A percentile compares a stretch with the other conserved stretches of the same genome.
Conservation (phyloP, 345 rosid species). For the Dipteronia dyeriana region DNA sequence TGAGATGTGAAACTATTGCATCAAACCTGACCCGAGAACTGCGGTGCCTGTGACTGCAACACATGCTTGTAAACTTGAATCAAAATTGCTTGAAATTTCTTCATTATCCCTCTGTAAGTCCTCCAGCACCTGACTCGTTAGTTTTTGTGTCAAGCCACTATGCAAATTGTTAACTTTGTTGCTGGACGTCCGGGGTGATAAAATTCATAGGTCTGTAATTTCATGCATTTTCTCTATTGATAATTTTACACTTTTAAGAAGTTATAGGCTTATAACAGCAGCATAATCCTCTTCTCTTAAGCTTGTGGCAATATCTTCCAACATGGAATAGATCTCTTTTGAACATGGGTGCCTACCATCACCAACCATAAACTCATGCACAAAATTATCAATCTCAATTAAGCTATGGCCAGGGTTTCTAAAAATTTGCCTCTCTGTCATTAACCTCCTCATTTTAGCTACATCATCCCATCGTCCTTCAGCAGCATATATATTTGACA, state of each 20-base stretch:
- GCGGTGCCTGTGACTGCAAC: background rate
- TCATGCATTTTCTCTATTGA: background rate
- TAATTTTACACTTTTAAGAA: background rate
- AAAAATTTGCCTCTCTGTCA: conserved; percentile 30
- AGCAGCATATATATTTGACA: conserved; percentile 48
- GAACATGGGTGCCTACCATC: conserved; percentile 31
- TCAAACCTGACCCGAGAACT: background rate
- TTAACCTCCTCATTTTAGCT: conserved; percentile 32
- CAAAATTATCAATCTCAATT: conserved; percentile 24
- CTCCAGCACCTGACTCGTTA: background rate
- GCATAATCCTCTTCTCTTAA: conserved; percentile 7
- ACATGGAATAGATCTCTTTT: conserved; percentile 21
- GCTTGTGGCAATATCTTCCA: conserved; percentile 17
- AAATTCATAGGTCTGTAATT: background rate
- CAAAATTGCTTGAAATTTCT: background rate
- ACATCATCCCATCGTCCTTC: conserved; percentile 44
- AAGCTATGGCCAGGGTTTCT: conserved; percentile 39
- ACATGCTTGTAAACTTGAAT: background rate
- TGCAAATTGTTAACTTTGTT: background rate
- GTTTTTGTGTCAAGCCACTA: too few relatives aligned
- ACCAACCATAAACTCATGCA: conserved; percentile 30
- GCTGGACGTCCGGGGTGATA: background rate
- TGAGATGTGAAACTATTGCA: too few relatives aligned
- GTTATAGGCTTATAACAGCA: background rate
- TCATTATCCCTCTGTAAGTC: background rate